phyloP scores from a whole-genome alignment of 352 stramenopile species.

The Pseudoperonospora humuli region DNA sequence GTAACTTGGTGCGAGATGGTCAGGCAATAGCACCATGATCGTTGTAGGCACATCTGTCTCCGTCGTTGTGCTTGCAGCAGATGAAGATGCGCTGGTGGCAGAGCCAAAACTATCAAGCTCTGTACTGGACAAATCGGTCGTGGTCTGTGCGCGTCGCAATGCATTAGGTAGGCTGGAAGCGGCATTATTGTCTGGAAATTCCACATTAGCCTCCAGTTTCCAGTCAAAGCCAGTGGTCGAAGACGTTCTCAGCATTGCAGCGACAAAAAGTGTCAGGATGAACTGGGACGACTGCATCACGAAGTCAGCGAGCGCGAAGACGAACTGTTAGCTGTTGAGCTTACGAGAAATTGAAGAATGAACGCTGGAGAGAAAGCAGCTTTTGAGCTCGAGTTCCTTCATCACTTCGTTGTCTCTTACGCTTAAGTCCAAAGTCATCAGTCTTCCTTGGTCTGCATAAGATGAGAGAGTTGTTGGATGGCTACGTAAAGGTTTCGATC shows the following conservation, averaged over 20 bases:
- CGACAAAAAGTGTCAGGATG: conserved; percentile 17
- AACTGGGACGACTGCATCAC: conserved; percentile 27
- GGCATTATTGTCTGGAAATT: conserved; percentile 11
- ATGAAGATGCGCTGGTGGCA: conserved; percentile 3
- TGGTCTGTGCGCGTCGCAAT: conserved; percentile 24
- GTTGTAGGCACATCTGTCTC: conserved; percentile 33
- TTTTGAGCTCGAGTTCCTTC: background rate
- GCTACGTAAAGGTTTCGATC: too few relatives aligned
- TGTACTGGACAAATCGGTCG: conserved; percentile 11
- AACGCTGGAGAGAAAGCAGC: background rate
- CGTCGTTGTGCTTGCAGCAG: conserved; percentile 14
- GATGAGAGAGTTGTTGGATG: too few relatives aligned
- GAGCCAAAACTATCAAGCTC: conserved; percentile 10
- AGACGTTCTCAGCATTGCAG: conserved; percentile 8
- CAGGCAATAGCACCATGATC: conserved; percentile 50
- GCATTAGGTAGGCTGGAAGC: conserved; percentile 3
- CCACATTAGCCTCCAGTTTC: conserved; percentile 20
- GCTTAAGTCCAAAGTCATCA: too few relatives aligned
- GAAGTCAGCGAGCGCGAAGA: background rate
- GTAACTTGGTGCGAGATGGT: conserved; percentile 35
- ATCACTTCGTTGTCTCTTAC: background rate
- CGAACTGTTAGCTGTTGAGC: background rate
- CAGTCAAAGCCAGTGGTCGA: conserved; percentile 15
- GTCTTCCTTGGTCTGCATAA: too few relatives aligned
- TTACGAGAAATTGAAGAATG: conserved; percentile 28